phyloP scores from a whole-genome alignment of 2,329 filamentous ascomycete species.

The Iodosphaeria phyllophila region DNA sequence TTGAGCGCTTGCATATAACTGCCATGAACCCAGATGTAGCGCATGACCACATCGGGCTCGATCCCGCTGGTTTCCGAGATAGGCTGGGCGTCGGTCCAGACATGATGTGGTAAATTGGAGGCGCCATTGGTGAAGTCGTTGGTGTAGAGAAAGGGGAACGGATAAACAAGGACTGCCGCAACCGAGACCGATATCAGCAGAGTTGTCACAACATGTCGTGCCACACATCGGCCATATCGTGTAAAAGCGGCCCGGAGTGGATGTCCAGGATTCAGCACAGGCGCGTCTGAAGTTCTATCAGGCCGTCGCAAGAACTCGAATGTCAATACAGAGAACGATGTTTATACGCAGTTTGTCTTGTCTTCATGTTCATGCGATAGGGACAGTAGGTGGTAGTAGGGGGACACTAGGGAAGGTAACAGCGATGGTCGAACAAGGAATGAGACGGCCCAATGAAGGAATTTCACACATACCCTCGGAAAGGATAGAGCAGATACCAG shows the following conservation, averaged over 20 bases:
- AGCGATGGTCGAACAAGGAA: not conserved
- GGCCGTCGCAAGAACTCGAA: too few species aligned
- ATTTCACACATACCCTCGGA: constrained; percentile 52
- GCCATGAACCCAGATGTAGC: constrained; percentile 66
- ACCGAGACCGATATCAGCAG: constrained; percentile 56
- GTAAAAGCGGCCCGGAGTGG: constrained; percentile 46
- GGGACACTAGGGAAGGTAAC: constrained; percentile 2
- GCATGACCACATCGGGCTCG: constrained; percentile 58
- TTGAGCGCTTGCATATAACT: constrained; percentile 63
- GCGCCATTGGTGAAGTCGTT: constrained; percentile 53
- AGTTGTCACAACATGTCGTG: constrained; percentile 56
- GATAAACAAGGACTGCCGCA: constrained; percentile 53
- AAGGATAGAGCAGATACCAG: constrained; percentile 61
- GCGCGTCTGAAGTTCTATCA: constrained; percentile 58
- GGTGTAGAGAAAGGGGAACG: constrained; percentile 56
- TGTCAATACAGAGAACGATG: too few species aligned
- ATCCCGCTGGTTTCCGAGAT: constrained; percentile 30
- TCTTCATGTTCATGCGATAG: too few species aligned
- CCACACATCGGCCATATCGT: constrained; percentile 51
- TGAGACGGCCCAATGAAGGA: too few species aligned
- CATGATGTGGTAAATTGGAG: constrained; percentile 57
- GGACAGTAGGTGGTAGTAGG: too few species aligned
- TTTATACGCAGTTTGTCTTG: too few species aligned
- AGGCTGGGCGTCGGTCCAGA: constrained; percentile 59
- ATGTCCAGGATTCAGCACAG: constrained; percentile 42